These are phyloP conservation scores for Starmerella bombicola DNA, from an alignment of 805 yeast species.

Conservation along the genomic window DNA sequence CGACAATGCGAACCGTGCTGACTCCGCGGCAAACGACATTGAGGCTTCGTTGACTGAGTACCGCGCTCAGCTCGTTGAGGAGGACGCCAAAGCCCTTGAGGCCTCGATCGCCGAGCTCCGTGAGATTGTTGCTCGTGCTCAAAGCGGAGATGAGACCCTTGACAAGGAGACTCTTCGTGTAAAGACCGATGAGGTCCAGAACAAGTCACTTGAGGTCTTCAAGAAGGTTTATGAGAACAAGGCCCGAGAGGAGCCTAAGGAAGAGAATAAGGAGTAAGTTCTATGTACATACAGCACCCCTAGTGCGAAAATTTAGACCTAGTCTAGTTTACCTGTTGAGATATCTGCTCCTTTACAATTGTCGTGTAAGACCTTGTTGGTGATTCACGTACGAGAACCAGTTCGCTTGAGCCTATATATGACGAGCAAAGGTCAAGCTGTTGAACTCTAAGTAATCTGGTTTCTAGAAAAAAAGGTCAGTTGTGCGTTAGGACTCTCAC, in stretches of 20 bases:
- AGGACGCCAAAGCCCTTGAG: slow-evolving; percentile 43
- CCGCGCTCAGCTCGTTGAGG: slow-evolving; percentile 49
- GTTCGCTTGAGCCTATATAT: too few relatives aligned
- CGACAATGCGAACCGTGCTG: slow-evolving; percentile 76
- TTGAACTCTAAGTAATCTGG: too few relatives aligned
- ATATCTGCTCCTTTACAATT: too few relatives aligned
- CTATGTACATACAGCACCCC: background rate
- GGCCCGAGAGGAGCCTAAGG: slow-evolving; percentile 26
- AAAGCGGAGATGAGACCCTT: slow-evolving; percentile 46
- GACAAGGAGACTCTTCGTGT: slow-evolving; percentile 53
- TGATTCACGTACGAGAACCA: too few relatives aligned
- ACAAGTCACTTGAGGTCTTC: slow-evolving; percentile 66
- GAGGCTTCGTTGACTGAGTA: slow-evolving; percentile 74
- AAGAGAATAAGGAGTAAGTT: slow-evolving; percentile 21
- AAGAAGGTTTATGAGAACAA: slow-evolving; percentile 53
- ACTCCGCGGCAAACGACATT: slow-evolving; percentile 73
- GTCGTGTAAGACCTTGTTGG: too few relatives aligned
- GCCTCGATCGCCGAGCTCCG: slow-evolving; percentile 51
- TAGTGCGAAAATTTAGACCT: background rate
- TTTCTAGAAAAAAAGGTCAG: too few relatives aligned
- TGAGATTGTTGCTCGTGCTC: slow-evolving; percentile 62
- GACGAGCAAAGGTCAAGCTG: too few relatives aligned
- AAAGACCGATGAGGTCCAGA: slow-evolving; percentile 75
- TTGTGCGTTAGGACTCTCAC: too few relatives aligned
- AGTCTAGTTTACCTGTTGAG: too few relatives aligned